Percentiles rank a stretch among this genome's conserved stretches.
phyloP scores from a whole-genome alignment of 2,329 filamentous ascomycete genomes.

The Elsinoe arachidis region DNA sequence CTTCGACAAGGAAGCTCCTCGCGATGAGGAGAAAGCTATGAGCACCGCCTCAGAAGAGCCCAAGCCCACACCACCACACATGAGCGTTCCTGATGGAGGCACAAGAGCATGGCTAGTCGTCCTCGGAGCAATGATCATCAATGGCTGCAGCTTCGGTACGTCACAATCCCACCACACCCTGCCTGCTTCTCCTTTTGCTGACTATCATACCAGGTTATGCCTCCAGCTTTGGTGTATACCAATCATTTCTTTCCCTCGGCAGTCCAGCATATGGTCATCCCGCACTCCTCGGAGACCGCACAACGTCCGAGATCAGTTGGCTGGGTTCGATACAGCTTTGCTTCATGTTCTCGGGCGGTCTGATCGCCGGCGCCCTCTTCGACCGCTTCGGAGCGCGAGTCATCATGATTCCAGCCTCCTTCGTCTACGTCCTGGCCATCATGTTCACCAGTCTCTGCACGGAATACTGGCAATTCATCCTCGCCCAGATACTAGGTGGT shows the following conservation, averaged over 20 bases:
- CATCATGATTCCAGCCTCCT: constrained; percentile 32
- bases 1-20: neutral
- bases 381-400: constrained; percentile 35
- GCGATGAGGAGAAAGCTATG: constrained; percentile 4
- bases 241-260: neutral
- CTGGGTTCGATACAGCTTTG: constrained; percentile 41
- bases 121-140: constrained; percentile 12
- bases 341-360: constrained; percentile 39
- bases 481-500: constrained; percentile 41
- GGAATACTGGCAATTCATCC: constrained; percentile 41
- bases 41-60: neutral
- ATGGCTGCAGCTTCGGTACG: constrained; percentile 14
- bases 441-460: constrained; percentile 42
- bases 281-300: neutral
- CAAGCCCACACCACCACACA: neutral
- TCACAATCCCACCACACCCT: constrained; percentile 6
- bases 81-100: constrained; percentile 14
- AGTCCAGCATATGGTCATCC: constrained; percentile 14
- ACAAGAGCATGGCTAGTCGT: constrained; percentile 15
- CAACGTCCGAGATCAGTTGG: constrained; percentile 35
- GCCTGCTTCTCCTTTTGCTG: neutral
- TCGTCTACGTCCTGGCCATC: constrained; percentile 38
- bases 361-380: constrained; percentile 40
- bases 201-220: neutral
- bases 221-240: constrained; percentile 15